Evolutionary conservation across 2,329 filamentous ascomycete genomes (phyloP).

Genomic region (Colletotrichum higginsianum): DNA sequence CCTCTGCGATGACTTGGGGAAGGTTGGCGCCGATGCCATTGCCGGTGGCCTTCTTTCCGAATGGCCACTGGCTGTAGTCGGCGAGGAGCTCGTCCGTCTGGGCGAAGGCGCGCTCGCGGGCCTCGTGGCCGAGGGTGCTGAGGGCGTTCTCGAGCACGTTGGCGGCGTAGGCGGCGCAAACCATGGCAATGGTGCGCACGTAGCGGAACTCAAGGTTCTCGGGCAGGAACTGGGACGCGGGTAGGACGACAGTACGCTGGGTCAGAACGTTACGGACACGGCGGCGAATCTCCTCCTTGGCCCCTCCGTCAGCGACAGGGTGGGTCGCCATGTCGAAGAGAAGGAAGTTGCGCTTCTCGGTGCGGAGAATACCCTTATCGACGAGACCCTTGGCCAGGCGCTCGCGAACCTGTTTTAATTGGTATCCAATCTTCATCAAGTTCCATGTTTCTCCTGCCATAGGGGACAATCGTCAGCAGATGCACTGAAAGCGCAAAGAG

Average conservation of each 20-base stretch:
- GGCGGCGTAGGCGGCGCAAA: constrained; percentile 97
- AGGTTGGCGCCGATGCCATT: constrained; percentile 94
- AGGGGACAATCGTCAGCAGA: constrained; percentile 24
- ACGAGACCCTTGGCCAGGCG: constrained; percentile 96
- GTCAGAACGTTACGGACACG: constrained; percentile 94
- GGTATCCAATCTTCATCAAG: constrained; percentile 99
- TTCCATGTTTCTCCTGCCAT: constrained; percentile 96
- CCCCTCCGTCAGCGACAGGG: constrained; percentile 94
- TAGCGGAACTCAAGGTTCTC: constrained; percentile 96
- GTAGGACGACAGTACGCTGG: constrained; percentile 92
- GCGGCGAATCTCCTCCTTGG: constrained; percentile 96
- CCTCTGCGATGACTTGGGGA: constrained; percentile 86
- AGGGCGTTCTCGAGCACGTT: constrained; percentile 99
- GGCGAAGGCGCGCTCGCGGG: constrained; percentile 92
- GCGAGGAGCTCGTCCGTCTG: constrained; percentile 96
- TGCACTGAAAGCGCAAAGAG: constrained; percentile 5
- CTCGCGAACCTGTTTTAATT: constrained; percentile 98
- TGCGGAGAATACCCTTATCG: constrained; percentile 98
- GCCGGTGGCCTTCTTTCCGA: constrained; percentile 84
- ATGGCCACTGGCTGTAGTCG: constrained; percentile 98
- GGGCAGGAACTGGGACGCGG: constrained; percentile 88
- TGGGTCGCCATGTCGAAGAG: constrained; percentile 99
- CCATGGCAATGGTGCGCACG: constrained; percentile 92
- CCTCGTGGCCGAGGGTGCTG: constrained; percentile 92
- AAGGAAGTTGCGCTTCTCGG: constrained; percentile 99